Conservation (phyloP, 164 flowering plant species). For the Macadamia integrifolia region DNA sequence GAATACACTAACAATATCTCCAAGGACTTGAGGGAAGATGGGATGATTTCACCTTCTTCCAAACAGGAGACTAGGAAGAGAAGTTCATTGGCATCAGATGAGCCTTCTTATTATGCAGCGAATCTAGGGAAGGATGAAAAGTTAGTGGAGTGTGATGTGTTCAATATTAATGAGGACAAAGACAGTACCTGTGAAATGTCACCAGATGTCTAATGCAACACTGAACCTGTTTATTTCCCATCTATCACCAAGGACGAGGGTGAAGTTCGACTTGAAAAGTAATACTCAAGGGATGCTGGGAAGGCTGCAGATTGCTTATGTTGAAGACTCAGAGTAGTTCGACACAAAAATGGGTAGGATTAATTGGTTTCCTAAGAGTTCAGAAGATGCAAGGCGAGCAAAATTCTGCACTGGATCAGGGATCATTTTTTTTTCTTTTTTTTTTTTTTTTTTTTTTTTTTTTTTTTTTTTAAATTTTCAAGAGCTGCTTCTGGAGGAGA, state of each 20-base stretch:
- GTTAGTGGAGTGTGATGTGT: neutral
- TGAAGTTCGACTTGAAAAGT: constrained; percentile 8
- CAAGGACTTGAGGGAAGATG: neutral
- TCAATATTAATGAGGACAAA: neutral
- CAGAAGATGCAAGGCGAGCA: constrained; percentile 7
- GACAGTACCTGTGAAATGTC: neutral
- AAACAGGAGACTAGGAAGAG: neutral
- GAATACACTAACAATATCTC: neutral
- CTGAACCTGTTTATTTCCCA: neutral
- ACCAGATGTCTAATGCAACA: neutral
- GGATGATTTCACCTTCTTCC: neutral
- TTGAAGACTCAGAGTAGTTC: constrained; percentile 5
- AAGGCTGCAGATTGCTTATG: neutral
- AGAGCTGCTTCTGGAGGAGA: constrained; percentile 16
- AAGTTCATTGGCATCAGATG: neutral
- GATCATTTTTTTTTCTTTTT: neutral
- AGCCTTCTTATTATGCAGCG: neutral
- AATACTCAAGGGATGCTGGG: constrained; percentile 3
- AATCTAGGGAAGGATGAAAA: neutral
- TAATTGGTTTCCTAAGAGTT: neutral
- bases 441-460: neutral
- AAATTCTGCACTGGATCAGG: constrained; percentile 7
- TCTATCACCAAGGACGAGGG: neutral
- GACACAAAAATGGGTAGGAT: constrained; percentile 5
- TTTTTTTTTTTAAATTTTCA: constrained; percentile 1